A percentile compares a stretch with the other conserved stretches of the same genome.
phyloP scores from a whole-genome alignment of 106 monocot species.

The Dioscorea alata region DNA sequence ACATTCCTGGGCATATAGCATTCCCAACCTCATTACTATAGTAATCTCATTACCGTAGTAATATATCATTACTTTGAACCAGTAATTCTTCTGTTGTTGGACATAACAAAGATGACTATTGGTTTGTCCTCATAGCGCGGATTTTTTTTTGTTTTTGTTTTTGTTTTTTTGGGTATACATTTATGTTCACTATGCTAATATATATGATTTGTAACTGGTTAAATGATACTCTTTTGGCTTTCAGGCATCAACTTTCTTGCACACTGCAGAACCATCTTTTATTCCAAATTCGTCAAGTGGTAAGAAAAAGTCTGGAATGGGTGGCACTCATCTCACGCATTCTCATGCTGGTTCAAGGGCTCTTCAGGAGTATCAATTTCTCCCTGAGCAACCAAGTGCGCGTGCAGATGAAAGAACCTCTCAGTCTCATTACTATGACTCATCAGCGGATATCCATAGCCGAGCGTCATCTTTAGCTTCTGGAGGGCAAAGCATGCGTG shows the following conservation, averaged over 20 bases:
- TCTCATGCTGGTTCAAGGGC: slow-evolving; percentile 52
- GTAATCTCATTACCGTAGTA: too few relatives aligned
- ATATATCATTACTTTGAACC: too few relatives aligned
- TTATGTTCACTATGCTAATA: too few relatives aligned
- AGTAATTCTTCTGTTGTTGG: too few relatives aligned
- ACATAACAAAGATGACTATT: too few relatives aligned
- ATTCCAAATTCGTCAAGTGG: slow-evolving; percentile 49
- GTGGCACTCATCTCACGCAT: slow-evolving; percentile 34
- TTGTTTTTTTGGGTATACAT: too few relatives aligned
- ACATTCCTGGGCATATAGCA: too few relatives aligned
- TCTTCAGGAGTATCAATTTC: slow-evolving; percentile 93
- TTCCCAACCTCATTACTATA: too few relatives aligned
- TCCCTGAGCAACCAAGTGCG: slow-evolving; percentile 87
- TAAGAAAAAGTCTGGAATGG: slow-evolving; percentile 51
- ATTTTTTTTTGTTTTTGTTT: too few relatives aligned
- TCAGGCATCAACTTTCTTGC: slow-evolving; percentile 61
- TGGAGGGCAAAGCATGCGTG: slow-evolving; percentile 46
- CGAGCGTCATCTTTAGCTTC: slow-evolving; percentile 35
- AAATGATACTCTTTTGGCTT: slow-evolving; percentile 10
- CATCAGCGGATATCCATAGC: slow-evolving; percentile 34
- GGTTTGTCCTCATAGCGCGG: too few relatives aligned
- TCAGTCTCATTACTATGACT: slow-evolving; percentile 64
- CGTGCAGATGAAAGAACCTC: slow-evolving; percentile 54
- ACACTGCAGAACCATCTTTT: slow-evolving; percentile 50
- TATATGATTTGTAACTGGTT: background rate